Percentiles rank a stretch among this genome's conserved stretches.
Conservation (phyloP, 345 rosid genomes). For the Gossypium stocksii region DNA sequence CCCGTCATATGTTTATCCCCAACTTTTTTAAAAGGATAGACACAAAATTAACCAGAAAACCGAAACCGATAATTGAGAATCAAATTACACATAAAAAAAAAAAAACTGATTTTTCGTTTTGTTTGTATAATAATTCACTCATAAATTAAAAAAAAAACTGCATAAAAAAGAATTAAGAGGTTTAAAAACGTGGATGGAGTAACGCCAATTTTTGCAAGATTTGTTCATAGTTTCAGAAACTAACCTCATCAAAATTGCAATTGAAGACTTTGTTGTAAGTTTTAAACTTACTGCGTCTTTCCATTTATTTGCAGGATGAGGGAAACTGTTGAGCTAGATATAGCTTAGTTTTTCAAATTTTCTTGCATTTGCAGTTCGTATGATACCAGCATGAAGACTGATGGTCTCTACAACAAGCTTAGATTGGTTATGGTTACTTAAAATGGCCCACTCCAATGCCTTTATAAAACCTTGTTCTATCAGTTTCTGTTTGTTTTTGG, state of each 20-base stretch:
- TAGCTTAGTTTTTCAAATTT: not conserved
- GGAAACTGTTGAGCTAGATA: not conserved
- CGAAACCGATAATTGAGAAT: not conserved
- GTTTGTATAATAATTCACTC: not conserved
- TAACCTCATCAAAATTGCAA: not conserved
- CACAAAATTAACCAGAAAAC: conserved; percentile 8
- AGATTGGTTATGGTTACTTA: not conserved
- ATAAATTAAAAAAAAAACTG: not conserved
- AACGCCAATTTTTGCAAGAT: conserved; percentile 34
- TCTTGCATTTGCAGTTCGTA: not conserved
- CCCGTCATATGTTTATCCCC: not conserved
- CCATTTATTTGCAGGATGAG: not conserved
- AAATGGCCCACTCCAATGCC: not conserved
- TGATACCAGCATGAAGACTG: not conserved
- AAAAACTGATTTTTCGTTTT: not conserved
- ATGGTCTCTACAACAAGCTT: not conserved
- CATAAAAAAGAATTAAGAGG: not conserved
- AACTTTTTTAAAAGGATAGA: no score
- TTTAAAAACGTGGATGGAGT: conserved; percentile 27
- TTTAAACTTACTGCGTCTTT: not conserved
- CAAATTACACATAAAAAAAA: not conserved
- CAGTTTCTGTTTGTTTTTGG: not conserved
- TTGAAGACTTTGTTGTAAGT: not conserved
- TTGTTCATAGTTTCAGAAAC: conserved; percentile 1
- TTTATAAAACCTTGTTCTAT: not conserved